Conservation (phyloP, 495 filamentous ascomycete species). For the Hypomontagnella monticulosa region DNA sequence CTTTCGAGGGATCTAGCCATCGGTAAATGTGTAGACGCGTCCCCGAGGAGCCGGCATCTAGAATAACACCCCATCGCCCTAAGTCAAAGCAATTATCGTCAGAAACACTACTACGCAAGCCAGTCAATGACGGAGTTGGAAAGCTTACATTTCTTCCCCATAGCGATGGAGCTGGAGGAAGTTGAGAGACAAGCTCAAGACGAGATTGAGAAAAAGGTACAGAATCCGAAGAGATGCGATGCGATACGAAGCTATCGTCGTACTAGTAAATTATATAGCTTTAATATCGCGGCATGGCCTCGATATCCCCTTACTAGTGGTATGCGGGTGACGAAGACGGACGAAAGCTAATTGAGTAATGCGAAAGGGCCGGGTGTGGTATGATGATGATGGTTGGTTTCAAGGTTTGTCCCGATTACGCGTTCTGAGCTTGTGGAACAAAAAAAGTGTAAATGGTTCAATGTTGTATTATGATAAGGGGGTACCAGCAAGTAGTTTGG, state of each 20-base stretch:
- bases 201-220: conserved; percentile 7
- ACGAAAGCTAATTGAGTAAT: conserved; percentile 3
- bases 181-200: conserved; percentile 1
- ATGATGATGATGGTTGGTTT: conserved; percentile 19
- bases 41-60: conserved; percentile 75
- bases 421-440: conserved; percentile 21
- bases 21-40: conserved; percentile 93
- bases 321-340: conserved; percentile 5
- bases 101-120: conserved; percentile 5
- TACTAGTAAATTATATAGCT: neutral
- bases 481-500: neutral
- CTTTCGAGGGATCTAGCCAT: conserved; percentile 81
- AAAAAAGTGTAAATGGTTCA: conserved; percentile 7
- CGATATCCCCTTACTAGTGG: neutral
- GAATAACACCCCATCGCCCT: conserved; percentile 68
- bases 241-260: conserved; percentile 4
- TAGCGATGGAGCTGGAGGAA: conserved; percentile 29
- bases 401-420: conserved; percentile 43
- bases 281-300: conserved; percentile 38
- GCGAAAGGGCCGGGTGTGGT: conserved; percentile 16
- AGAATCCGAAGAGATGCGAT: conserved; percentile 28
- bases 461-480: conserved; percentile 18
- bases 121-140: neutral
- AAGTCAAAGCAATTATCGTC: conserved; percentile 16
- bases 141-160: conserved; percentile 49